These are phyloP conservation scores for Kitagawia praeruptora DNA, from an alignment of 129 eudicot species.

Conservation along the genomic window DNA sequence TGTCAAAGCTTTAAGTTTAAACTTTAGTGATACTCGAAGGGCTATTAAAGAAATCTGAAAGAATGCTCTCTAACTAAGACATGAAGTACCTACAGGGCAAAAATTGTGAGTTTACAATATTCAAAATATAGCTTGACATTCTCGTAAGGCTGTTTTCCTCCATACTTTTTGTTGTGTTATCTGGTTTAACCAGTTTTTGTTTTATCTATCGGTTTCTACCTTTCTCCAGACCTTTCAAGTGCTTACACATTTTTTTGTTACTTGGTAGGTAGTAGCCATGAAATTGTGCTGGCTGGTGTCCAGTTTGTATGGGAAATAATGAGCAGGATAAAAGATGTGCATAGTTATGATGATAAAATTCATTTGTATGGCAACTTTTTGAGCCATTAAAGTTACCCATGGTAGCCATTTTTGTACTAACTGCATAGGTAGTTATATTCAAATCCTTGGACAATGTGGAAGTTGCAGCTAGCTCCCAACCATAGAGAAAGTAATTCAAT, in stretches of 20 bases:
- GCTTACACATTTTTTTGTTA: neutral
- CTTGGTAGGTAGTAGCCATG: neutral
- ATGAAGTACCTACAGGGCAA: neutral
- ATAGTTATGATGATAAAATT: neutral
- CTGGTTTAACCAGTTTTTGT: conserved; percentile 13
- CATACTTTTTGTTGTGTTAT: conserved; percentile 13
- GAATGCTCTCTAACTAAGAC: neutral
- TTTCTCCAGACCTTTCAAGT: neutral
- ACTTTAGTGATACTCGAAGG: conserved; percentile 62
- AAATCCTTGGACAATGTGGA: neutral
- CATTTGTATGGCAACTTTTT: neutral
- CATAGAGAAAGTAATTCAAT: neutral
- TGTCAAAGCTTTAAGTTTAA: conserved; percentile 47
- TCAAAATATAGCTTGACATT: conserved; percentile 14
- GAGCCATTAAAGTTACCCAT: neutral
- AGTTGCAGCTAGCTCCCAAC: too few species aligned
- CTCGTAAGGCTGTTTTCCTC: neutral
- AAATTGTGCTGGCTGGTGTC: neutral
- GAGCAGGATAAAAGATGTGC: neutral
- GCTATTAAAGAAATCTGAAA: conserved; percentile 29
- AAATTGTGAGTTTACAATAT: conserved; percentile 17
- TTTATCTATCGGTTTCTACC: conserved; percentile 17
- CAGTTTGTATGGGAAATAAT: neutral
- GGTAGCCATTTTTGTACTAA: neutral
- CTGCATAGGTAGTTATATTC: neutral